Conservation (phyloP, 2,329 filamentous ascomycete genomes). For the Colletotrichum sp. region DNA sequence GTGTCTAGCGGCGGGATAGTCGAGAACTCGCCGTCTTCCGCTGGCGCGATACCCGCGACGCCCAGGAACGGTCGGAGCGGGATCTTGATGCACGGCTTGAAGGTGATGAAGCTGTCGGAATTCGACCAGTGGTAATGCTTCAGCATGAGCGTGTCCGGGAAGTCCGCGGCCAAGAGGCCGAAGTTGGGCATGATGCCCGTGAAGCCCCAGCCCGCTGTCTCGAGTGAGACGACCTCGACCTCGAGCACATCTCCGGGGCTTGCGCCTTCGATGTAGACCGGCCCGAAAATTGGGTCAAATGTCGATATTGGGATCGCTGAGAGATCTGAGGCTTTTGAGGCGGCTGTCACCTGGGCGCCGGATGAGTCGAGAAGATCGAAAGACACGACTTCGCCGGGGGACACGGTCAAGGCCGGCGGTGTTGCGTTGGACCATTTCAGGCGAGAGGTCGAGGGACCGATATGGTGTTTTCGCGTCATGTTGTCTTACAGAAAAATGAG, state of each 20-base stretch:
- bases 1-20: conserved; percentile 56
- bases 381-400: conserved; percentile 50
- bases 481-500: neutral
- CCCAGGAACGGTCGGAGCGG: conserved; percentile 58
- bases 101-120: conserved; percentile 37
- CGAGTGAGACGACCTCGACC: conserved; percentile 52
- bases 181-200: conserved; percentile 56
- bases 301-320: conserved; percentile 42
- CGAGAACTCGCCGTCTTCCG: conserved; percentile 46
- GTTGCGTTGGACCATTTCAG: conserved; percentile 54
- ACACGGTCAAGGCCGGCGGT: conserved; percentile 48
- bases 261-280: conserved; percentile 53
- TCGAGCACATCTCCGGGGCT: conserved; percentile 57
- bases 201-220: conserved; percentile 54
- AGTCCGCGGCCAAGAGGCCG: conserved; percentile 55
- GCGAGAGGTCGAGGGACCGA: conserved; percentile 37
- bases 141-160: conserved; percentile 39
- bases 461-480: conserved; percentile 22
- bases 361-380: conserved; percentile 57
- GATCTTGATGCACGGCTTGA: conserved; percentile 52
- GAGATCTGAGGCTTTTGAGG: conserved; percentile 44
- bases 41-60: conserved; percentile 55
- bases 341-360: conserved; percentile 52
- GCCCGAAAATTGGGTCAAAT: conserved; percentile 55
- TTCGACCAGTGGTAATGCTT: conserved; percentile 51